Evolutionary conservation across 345 rosid species (phyloP).

Genomic region (Microcos paniculata): DNA sequence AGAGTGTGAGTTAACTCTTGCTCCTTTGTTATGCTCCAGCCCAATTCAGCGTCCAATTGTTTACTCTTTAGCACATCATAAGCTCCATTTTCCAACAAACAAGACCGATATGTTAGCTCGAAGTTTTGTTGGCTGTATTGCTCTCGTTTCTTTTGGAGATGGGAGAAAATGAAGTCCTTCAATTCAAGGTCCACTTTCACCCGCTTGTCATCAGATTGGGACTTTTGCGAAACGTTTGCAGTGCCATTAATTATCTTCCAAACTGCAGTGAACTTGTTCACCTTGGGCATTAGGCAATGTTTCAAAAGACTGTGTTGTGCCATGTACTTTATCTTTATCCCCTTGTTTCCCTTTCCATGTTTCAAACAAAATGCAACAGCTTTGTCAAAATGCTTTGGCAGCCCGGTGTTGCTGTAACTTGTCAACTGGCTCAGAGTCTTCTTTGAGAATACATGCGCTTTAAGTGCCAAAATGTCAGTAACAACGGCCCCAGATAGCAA

Average conservation of each 20-base stretch:
- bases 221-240: neutral
- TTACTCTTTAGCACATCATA: neutral
- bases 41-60: neutral
- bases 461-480: constrained; percentile 15
- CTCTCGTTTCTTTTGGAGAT: constrained; percentile 2
- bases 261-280: neutral
- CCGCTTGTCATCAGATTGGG: neutral
- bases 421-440: constrained; percentile 1
- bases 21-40: neutral
- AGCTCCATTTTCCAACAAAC: neutral
- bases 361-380: neutral
- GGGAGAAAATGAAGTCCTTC: neutral
- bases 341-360: neutral
- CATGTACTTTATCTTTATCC: constrained; percentile 10
- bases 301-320: constrained; percentile 16
- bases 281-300: neutral
- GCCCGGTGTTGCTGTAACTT: neutral
- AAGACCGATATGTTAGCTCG: neutral
- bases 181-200: neutral
- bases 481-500: constrained; percentile 19
- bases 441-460: constrained; percentile 9
- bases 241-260: neutral
- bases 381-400: neutral
- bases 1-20: constrained; percentile 22
- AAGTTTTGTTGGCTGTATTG: neutral